Evolutionary conservation across 2,329 filamentous ascomycete species (phyloP).

Genomic region (Trichophaea hybrida): DNA sequence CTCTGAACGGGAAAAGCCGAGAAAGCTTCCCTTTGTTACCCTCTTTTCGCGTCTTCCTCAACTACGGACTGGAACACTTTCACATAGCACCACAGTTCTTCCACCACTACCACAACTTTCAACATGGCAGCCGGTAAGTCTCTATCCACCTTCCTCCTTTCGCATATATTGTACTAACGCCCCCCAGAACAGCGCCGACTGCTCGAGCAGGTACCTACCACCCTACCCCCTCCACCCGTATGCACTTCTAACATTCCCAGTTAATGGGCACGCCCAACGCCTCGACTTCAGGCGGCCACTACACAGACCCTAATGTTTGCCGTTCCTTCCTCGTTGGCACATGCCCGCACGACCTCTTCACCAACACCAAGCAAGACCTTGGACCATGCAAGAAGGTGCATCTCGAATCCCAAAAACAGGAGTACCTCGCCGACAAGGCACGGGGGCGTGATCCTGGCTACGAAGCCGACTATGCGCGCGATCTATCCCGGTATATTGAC

Average conservation of each 20-base stretch:
- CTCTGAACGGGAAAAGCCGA: too few relatives aligned
- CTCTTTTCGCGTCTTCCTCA: not conserved
- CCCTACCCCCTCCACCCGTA: not conserved
- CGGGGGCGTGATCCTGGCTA: slow-evolving; percentile 42
- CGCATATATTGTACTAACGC: not conserved
- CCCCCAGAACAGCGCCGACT: slow-evolving; percentile 75
- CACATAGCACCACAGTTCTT: not conserved
- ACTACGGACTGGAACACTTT: not conserved
- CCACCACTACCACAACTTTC: not conserved
- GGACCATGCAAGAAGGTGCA: slow-evolving; percentile 81
- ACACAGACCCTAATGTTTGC: slow-evolving; percentile 88
- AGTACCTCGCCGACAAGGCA: slow-evolving; percentile 49
- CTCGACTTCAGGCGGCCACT: slow-evolving; percentile 47
- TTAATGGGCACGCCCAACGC: slow-evolving; percentile 49
- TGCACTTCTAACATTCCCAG: slow-evolving; percentile 8
- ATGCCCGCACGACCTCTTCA: slow-evolving; percentile 97
- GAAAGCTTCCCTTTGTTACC: not conserved
- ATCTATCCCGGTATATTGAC: slow-evolving; percentile 92
- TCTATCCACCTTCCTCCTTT: not conserved
- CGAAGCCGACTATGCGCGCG: slow-evolving; percentile 90
- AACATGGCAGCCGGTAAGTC: not conserved
- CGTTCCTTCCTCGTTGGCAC: slow-evolving; percentile 85
- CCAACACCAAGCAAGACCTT: slow-evolving; percentile 91
- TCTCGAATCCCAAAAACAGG: slow-evolving; percentile 70
- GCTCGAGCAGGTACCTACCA: slow-evolving; percentile 64